A percentile compares a stretch with the other conserved stretches of the same genome.
phyloP scores from a whole-genome alignment of 441 rosid genomes.

The Capsella rubella region DNA sequence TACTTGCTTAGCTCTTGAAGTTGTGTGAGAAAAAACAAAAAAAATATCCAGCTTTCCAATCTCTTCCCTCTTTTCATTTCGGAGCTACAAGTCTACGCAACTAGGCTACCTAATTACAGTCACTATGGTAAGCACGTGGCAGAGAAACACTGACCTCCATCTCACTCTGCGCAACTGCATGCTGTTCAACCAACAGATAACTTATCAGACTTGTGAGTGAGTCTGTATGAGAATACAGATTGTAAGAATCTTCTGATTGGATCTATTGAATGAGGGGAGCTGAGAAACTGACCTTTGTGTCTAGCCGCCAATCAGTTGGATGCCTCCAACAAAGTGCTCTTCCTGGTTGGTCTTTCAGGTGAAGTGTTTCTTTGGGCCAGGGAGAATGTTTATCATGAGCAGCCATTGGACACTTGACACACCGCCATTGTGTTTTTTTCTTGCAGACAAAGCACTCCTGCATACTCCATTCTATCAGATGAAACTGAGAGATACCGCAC shows the following conservation, averaged over 20 bases:
- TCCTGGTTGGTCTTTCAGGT: constrained; percentile 65
- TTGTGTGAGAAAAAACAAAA: neutral
- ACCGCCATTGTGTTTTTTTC: constrained; percentile 73
- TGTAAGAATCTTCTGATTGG: neutral
- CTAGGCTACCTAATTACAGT: constrained; percentile 23
- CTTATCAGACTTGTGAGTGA: constrained; percentile 77
- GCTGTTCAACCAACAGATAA: constrained; percentile 90
- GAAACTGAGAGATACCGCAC: neutral
- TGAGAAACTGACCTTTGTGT: constrained; percentile 83
- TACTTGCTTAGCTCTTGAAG: constrained; percentile 9
- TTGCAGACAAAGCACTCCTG: constrained; percentile 91
- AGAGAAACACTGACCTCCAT: constrained; percentile 76
- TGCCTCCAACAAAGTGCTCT: constrained; percentile 95
- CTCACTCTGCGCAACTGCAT: constrained; percentile 62
- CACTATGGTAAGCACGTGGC: constrained; percentile 17
- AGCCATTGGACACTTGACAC: constrained; percentile 72
- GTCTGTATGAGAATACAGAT: constrained; percentile 57
- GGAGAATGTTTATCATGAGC: constrained; percentile 87
- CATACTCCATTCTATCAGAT: constrained; percentile 34
- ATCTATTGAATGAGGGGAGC: constrained; percentile 43
- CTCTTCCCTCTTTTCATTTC: constrained; percentile 18
- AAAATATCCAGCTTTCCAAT: constrained; percentile 8
- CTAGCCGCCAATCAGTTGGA: constrained; percentile 70
- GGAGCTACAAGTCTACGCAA: constrained; percentile 6
- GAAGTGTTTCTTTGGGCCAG: constrained; percentile 75